Evolutionary conservation across 257 asterid species (phyloP), one percentile per base, ranked within the genome.

Genomic region (Hygrophila difformis): DNA sequence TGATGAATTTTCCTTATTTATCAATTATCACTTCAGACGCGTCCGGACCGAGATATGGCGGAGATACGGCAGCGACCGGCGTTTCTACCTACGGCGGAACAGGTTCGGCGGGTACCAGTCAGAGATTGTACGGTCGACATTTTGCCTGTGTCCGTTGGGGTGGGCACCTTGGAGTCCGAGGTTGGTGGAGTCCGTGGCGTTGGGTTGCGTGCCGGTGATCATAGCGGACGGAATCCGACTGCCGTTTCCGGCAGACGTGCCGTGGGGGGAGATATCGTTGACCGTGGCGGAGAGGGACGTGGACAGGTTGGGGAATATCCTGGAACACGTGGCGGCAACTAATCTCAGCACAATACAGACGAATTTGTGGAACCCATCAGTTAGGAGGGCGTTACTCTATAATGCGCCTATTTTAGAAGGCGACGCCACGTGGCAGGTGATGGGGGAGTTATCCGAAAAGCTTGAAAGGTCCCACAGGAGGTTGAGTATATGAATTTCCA

Each of bases 141-240:
- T 84, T 51, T 87, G 97, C 43, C 49, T 87, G 15, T 81, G 93
- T 8, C 97, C 97, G 0, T 43, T 87, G 28, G 97, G 97, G 8
- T 87, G 97, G 97, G 97, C 97, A 24, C 97, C 95, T 0, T 87
- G 97, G 97, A 83, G 97, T 59, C 95, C 97, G 0, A 51, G 97
- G 51, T 60, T 87, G 1, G 95, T 87, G 0, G 97, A 83, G 36
- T 83, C 94, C 3, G 91, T 83, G 14, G 91, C 71, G 8, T 31
- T 87, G 5, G 97, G 97, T 6, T 87, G 97, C 8, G 74, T 87
- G 0, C 95, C 95, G 62, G 93, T 87, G 0, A 81, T 87, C 10
- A 78, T 87, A 18, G 97, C 97, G 0, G 86, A 87, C 21, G 84
- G 78, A 0, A 87, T 83, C 47, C 84, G 67, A 41, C 44, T 87